Base-by-base conservation (phyloP, 768 basidiomycete genomes). In the Tulasnella calospora region DNA sequence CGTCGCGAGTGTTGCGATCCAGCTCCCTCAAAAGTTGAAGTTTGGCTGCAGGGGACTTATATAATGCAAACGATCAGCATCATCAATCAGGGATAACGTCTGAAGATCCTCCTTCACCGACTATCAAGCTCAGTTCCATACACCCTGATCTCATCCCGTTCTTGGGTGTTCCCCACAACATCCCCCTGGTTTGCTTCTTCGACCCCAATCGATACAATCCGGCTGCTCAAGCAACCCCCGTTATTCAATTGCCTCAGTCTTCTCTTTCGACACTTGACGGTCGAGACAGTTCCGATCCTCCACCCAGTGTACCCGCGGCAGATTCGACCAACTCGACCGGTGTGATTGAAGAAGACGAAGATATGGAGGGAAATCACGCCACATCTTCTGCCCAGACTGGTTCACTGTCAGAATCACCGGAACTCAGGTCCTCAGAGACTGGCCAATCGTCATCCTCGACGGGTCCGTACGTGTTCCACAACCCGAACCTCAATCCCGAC, bases 181-280 rank as follows among this genome's bases (percentile, higher is more conserved):
- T 74, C 27, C 73, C 73, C 7, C 36, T 74, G 27, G 30, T 74
- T 33, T 74, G 73, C 33, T 74, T 74, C 44, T 47, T 74, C 73
- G 73, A 74, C 73, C 44, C 73, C 0, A 74, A 44, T 74, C 73
- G 73, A 23, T 74, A 74, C 27, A 74, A 74, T 35, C 38, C 44
- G 3, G 44, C 44, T 33, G 38, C 27, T 55, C 73, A 44, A 74
- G 21, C 40, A 55, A 40, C 73, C 33, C 13, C 30, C 2, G 3
- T 17, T 51, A 19, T 27, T 12, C 73, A 47, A 33, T 10, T 33
- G 27, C n/a, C 44, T n/a, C 40, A 73, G 27, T 13, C 61, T 17
- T 17, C 61, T 35, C n/a, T 67, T 13, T 67, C 61, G 33, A 67
- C 27, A 35, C 61, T 67, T 17, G 51, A 57, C 9, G 55, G 7